These are phyloP conservation scores for Fusarium clavum DNA, from an alignment of 2,329 filamentous ascomycete genomes.

Conservation along the genomic window DNA sequence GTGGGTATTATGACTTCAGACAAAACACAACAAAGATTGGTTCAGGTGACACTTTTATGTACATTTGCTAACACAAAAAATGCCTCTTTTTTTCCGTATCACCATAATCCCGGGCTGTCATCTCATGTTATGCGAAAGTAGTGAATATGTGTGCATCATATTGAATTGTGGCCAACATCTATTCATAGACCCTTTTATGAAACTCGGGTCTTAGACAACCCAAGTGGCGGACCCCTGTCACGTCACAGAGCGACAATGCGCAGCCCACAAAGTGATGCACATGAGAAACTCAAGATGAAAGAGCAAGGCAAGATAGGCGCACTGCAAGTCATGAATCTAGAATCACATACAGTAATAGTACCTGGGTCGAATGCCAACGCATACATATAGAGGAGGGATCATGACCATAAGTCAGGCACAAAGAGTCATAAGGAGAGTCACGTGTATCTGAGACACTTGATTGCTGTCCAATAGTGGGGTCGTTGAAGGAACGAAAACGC, in stretches of 20 bases:
- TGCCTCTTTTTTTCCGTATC: not conserved
- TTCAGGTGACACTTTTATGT: constrained; percentile 15
- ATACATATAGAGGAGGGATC: constrained; percentile 1
- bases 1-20: constrained; percentile 12
- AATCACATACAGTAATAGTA: not conserved
- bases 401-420: constrained; percentile 25
- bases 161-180: constrained; percentile 7
- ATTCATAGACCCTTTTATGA: constrained; percentile 25
- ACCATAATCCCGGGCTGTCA: not conserved
- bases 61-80: not conserved
- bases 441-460: constrained; percentile 35
- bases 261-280: constrained; percentile 20
- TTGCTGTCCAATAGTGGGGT: constrained; percentile 44
- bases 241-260: constrained; percentile 6
- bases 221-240: constrained; percentile 21
- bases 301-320: not conserved
- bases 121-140: not conserved
- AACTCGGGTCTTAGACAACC: constrained; percentile 26
- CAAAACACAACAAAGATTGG: constrained; percentile 10
- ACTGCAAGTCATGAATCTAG: constrained; percentile 7
- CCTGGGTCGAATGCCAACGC: constrained; percentile 14
- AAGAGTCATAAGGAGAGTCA: constrained; percentile 34
- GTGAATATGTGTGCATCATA: constrained; percentile 17
- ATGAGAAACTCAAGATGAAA: constrained; percentile 6
- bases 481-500: constrained; percentile 28